Evolutionary conservation across 192 early-diverging fungal genomes (phyloP).

Genomic region (Backusella westeae): DNA sequence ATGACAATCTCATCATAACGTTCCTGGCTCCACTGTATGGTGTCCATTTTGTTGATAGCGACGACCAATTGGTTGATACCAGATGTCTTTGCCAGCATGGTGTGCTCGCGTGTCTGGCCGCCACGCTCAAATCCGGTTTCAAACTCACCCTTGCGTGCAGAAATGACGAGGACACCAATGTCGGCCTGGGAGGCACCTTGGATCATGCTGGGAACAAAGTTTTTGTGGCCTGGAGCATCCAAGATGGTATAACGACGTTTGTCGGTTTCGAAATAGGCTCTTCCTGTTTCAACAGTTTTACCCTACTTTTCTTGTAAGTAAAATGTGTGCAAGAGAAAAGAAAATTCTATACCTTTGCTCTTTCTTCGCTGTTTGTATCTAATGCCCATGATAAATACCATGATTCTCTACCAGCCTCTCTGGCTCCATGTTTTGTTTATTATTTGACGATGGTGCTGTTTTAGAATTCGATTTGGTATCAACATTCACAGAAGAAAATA

Average conservation of each 20-base stretch:
- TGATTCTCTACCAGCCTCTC: constrained; percentile 92
- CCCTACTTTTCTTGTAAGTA: constrained; percentile 48
- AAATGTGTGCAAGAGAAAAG: not conserved
- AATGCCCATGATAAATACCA: constrained; percentile 99
- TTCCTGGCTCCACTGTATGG: constrained; percentile 87
- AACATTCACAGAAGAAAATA: not conserved
- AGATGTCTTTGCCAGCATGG: constrained; percentile 90
- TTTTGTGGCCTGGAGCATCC: constrained; percentile 99
- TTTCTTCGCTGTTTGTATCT: constrained; percentile 94
- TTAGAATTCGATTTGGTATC: not conserved
- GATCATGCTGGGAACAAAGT: constrained; percentile 97
- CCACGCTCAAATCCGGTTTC: constrained; percentile 99
- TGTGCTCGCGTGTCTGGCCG: constrained; percentile 98
- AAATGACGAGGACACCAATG: constrained; percentile 92
- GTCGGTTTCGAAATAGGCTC: constrained; percentile 95
- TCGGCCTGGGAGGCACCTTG: constrained; percentile 94
- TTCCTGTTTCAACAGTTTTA: constrained; percentile 97
- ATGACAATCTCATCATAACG: constrained; percentile 84
- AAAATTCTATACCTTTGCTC: constrained; percentile 65
- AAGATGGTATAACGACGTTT: constrained; percentile 94
- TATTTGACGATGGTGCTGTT: not conserved
- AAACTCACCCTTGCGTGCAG: constrained; percentile 97
- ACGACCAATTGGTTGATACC: constrained; percentile 91
- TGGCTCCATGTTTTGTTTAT: constrained; percentile 24
- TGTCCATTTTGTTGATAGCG: constrained; percentile 99